These are phyloP conservation scores for Triticum timopheevii DNA, from an alignment of 176 grass and related monocot species.

Conservation along the genomic window DNA sequence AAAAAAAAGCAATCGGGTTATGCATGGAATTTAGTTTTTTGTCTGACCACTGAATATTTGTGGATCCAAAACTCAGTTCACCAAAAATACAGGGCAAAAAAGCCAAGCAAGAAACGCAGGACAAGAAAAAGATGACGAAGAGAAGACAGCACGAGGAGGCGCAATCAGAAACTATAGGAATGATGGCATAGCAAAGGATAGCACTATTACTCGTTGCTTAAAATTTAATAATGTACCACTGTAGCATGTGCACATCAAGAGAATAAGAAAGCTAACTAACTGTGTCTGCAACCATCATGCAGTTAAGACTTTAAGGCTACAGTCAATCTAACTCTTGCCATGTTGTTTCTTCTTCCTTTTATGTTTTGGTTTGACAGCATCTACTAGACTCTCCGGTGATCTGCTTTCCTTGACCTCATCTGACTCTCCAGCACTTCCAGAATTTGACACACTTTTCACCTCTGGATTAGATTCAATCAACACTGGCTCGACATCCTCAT, in stretches of 20 bases:
- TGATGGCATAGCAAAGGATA: not conserved
- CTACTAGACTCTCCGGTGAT: slow-evolving; percentile 77
- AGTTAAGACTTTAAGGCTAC: slow-evolving; percentile 7
- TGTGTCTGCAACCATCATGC: not conserved
- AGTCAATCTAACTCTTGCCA: slow-evolving; percentile 33
- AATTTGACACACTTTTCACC: slow-evolving; percentile 26
- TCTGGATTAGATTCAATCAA: slow-evolving; percentile 40
- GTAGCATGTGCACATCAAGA: slow-evolving; percentile 24
- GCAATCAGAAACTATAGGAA: not conserved
- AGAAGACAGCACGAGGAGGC: not conserved
- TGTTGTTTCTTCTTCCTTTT: slow-evolving; percentile 64
- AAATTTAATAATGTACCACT: not conserved
- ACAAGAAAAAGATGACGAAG: not conserved
- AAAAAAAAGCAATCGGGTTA: too few species aligned
- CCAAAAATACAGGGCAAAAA: too few species aligned
- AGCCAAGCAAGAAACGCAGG: too few species aligned
- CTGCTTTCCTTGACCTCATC: slow-evolving; percentile 40
- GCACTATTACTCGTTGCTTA: not conserved
- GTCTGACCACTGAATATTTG: too few species aligned
- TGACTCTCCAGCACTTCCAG: slow-evolving; percentile 33
- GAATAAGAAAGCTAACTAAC: slow-evolving; percentile 6
- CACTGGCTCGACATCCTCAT: slow-evolving; percentile 34
- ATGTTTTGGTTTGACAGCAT: slow-evolving; percentile 80
- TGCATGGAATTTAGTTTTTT: too few species aligned
- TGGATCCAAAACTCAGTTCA: too few species aligned